A percentile compares a stretch with the other conserved stretches of the same genome.
Evolutionary conservation across 306 rosid genomes (phyloP).

Genomic region (Cucumis sativus): Cucumber_9930_V3 NC_026655.2:693501-694000

Average conservation of each 20-base stretch:
- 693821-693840: no score
- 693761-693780: neutral
- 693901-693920: no score
- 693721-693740: neutral
- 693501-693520: neutral
- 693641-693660: constrained; percentile 1
- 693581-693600: constrained; percentile 5
- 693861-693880: neutral
- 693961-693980: neutral
- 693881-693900: neutral
- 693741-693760: neutral
- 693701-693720: neutral
- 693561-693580: constrained; percentile 5
- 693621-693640: neutral
- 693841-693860: no score
- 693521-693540: neutral
- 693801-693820: no score
- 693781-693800: neutral
- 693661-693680: constrained; percentile 1
- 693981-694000: constrained; percentile 4
- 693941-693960: neutral
- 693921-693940: neutral
- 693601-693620: no score
- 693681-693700: constrained; percentile 5
- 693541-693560: neutral